These are phyloP conservation scores for Fraxinus angustifolia DNA, from an alignment of 305 asterid genomes.

Conservation along the genomic window DNA sequence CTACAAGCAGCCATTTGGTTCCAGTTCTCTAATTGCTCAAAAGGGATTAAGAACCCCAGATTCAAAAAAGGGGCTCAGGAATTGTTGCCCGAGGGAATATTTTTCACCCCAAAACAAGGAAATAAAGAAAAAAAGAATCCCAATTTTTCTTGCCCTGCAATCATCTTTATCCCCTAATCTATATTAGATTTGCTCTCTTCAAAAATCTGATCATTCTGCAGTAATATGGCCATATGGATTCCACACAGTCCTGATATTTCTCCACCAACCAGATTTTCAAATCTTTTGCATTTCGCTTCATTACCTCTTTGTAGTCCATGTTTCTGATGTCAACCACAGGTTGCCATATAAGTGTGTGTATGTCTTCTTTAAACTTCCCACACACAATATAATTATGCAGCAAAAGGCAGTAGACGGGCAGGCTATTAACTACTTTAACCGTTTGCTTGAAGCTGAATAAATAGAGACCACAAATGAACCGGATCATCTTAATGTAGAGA, in stretches of 20 bases:
- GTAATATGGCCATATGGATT: slow-evolving; percentile 83
- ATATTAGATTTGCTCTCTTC: slow-evolving; percentile 79
- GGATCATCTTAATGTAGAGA: slow-evolving; percentile 57
- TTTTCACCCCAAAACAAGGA: slow-evolving; percentile 26
- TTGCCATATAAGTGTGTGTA: slow-evolving; percentile 43
- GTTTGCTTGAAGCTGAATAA: slow-evolving; percentile 64
- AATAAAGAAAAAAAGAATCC: background rate
- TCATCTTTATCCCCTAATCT: slow-evolving; percentile 5
- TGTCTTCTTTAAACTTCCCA: slow-evolving; percentile 60
- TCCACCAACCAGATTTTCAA: slow-evolving; percentile 49
- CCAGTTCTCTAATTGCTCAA: slow-evolving; percentile 10
- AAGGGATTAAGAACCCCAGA: slow-evolving; percentile 25
- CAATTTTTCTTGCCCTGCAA: slow-evolving; percentile 13
- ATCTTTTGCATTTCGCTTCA: slow-evolving; percentile 37
- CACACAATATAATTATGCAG: slow-evolving; percentile 37
- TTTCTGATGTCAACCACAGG: slow-evolving; percentile 50
- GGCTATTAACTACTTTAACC: slow-evolving; percentile 46
- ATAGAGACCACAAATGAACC: slow-evolving; percentile 52
- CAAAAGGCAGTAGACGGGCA: slow-evolving; percentile 45
- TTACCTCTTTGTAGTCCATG: slow-evolving; percentile 40
- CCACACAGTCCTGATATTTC: slow-evolving; percentile 64
- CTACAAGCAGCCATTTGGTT: slow-evolving; percentile 7
- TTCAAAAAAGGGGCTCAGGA: slow-evolving; percentile 29
- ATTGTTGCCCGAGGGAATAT: slow-evolving; percentile 18
- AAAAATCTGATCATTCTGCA: slow-evolving; percentile 77